Evolutionary conservation across 106 monocot species (phyloP).

Genomic region (Ottelia alismoides): DNA sequence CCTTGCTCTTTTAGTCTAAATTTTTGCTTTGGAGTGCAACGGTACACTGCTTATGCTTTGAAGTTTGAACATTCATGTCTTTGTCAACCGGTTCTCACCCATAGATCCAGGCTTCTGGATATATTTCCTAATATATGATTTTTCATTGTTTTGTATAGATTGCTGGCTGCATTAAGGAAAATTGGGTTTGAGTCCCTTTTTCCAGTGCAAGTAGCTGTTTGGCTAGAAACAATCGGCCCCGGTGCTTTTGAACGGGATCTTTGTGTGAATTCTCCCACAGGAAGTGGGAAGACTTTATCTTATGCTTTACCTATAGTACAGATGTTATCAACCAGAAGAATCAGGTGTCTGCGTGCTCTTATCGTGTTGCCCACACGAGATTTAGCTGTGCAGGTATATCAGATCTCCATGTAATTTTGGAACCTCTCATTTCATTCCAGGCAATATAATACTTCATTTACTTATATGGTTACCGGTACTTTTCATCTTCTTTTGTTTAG

Average conservation of each 20-base stretch:
- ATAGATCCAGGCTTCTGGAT: too few relatives aligned
- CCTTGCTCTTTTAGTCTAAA: too few relatives aligned
- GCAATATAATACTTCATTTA: too few relatives aligned
- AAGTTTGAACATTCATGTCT: too few relatives aligned
- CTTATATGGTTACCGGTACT: too few relatives aligned
- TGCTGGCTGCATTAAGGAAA: slow-evolving; percentile 44
- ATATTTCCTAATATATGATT: too few relatives aligned
- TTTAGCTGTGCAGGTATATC: slow-evolving; percentile 61
- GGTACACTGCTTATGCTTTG: too few relatives aligned
- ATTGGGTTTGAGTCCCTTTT: slow-evolving; percentile 69
- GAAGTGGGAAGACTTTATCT: slow-evolving; percentile 91
- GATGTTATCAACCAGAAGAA: slow-evolving; percentile 46
- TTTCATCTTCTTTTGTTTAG: too few relatives aligned
- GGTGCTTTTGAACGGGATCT: slow-evolving; percentile 85
- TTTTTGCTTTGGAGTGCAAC: too few relatives aligned
- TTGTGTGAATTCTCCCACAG: slow-evolving; percentile 95
- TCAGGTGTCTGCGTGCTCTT: slow-evolving; percentile 68
- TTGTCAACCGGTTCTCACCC: too few relatives aligned
- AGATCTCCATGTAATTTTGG: too few relatives aligned
- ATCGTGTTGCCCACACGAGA: slow-evolving; percentile 89
- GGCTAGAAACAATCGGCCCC: slow-evolving; percentile 80
- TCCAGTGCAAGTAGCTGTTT: slow-evolving; percentile 84
- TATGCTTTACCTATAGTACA: slow-evolving; percentile 98
- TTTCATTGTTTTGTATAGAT: slow-evolving; percentile 30
- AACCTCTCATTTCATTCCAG: too few relatives aligned